These are phyloP conservation scores for Prosopis cineraria DNA, from an alignment of 306 rosid genomes.

Conservation along the genomic window DNA sequence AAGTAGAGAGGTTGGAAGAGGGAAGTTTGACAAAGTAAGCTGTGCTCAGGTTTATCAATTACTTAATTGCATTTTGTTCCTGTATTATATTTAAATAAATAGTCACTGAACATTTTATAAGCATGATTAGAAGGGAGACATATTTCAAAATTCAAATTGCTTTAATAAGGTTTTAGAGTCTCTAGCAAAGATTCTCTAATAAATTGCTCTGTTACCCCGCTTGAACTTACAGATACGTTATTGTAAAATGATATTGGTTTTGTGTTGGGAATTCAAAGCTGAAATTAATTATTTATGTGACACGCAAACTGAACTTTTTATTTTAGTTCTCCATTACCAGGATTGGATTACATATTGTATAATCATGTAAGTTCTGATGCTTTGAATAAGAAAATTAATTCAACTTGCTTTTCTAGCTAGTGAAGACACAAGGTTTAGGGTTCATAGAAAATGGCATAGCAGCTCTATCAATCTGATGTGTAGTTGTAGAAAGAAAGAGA, in stretches of 20 bases:
- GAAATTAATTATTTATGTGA: background rate
- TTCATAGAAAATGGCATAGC: background rate
- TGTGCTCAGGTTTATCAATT: conserved; percentile 42
- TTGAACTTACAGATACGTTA: conserved; percentile 1
- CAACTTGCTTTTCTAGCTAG: background rate
- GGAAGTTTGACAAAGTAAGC: conserved; percentile 46
- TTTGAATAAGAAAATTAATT: background rate
- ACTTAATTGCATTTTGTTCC: conserved; percentile 42
- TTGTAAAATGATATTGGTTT: background rate
- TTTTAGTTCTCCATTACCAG: background rate
- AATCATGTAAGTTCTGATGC: background rate
- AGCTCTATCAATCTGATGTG: background rate
- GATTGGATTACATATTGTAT: background rate
- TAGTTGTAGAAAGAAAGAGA: too few relatives aligned
- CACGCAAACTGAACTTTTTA: background rate
- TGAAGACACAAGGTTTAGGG: background rate
- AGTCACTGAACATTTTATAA: conserved; percentile 13
- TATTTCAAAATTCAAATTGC: conserved; percentile 16
- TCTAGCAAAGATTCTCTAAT: background rate
- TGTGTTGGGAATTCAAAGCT: background rate
- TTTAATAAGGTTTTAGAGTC: conserved; percentile 17
- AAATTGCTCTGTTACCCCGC: background rate
- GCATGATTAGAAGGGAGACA: conserved; percentile 21
- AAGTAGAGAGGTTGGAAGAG: conserved; percentile 52
- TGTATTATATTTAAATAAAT: conserved; percentile 14